A percentile compares a stretch with the other conserved stretches of the same genome.
Evolutionary conservation across 345 rosid species (phyloP).

Genomic region (Salix dunnii): DNA sequence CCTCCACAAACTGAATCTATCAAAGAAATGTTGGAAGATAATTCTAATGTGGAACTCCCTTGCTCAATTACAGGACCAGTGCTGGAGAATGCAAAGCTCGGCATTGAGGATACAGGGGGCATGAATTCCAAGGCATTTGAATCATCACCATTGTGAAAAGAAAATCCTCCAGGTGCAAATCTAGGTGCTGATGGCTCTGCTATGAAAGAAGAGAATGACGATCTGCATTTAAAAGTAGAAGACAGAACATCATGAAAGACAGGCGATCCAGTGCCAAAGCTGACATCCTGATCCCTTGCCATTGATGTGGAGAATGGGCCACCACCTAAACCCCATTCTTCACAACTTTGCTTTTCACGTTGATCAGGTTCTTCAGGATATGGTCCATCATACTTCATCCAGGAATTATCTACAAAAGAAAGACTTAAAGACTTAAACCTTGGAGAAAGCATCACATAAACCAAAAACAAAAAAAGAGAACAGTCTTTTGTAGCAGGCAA

Average conservation of each 20-base stretch:
- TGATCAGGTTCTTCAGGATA: slow-evolving; percentile 14
- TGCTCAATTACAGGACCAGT: slow-evolving; percentile 29
- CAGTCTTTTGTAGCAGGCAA: background rate
- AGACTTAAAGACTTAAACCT: background rate
- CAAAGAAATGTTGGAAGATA: slow-evolving; percentile 11
- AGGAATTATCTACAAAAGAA: slow-evolving; percentile 41
- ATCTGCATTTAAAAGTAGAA: slow-evolving; percentile 39
- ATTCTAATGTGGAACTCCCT: slow-evolving; percentile 15
- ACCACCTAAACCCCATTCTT: slow-evolving; percentile 32
- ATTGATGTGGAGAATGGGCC: slow-evolving; percentile 35
- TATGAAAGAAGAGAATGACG: slow-evolving; percentile 47
- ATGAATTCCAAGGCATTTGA: slow-evolving; percentile 35
- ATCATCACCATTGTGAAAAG: slow-evolving; percentile 32
- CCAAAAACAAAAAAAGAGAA: background rate
- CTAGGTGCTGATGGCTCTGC: slow-evolving; percentile 41
- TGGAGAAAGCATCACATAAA: background rate
- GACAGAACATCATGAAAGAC: slow-evolving; percentile 32
- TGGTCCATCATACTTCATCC: slow-evolving; percentile 42
- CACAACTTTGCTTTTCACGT: slow-evolving; percentile 15
- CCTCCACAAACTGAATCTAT: slow-evolving; percentile 32
- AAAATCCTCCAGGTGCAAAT: slow-evolving; percentile 37
- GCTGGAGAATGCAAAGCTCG: slow-evolving; percentile 59
- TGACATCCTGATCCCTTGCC: slow-evolving; percentile 53
- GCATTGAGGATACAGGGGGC: slow-evolving; percentile 46
- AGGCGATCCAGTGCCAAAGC: slow-evolving; percentile 49